Evolutionary conservation across 164 flowering plant genomes (phyloP), one percentile per base, ranked within the genome.

Genomic region (Vitis cinerea): DNA sequence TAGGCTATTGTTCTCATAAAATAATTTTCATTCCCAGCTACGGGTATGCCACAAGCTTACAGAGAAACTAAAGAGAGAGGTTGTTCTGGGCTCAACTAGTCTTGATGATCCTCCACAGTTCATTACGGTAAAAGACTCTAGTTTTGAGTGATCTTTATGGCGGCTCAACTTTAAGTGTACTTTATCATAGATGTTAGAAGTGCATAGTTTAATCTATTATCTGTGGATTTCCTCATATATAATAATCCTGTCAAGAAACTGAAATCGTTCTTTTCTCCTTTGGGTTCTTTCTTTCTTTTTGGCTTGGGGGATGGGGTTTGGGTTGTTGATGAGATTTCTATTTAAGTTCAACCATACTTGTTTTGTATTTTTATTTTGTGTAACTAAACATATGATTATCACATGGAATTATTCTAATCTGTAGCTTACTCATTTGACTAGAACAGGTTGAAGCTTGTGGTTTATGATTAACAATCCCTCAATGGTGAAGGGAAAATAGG

Each of bases 61-160:
- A 12, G 59, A 80, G 6, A 90, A 89, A 80, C 83, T 96, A 64
- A 87, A 74, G 65, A 85, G 99, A 77, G 99, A 96, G 79, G 67
- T 96, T 65, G 73, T 96, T 70, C 83, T 96, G 10, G 99, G 99
- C 30, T 92, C 99, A 61, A 80, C 99, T 53, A 93, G 99, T 69
- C 78, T 96, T 63, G 99, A 93, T 69, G 98, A 96, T 77, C 99
- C 99, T 78, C 89, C 97, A 47, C 89, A 88, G 73, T 95, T 93
- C 72, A 88, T 93, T 10, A 89, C 97, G 92, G 98, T 90, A 83
- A 71, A 57, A 0, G 0, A 3, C n/a, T 19, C 4, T 12, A 31
- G 65, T 37, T 16, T 62, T 48, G 51, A 59, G 16, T 23, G 12
- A 50, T 64, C 29, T 16, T 16, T 49, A 49, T 59, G 44, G 8